Conservation (phyloP, 148 eudicot species). For the Suaeda aralocaspica region DNA sequence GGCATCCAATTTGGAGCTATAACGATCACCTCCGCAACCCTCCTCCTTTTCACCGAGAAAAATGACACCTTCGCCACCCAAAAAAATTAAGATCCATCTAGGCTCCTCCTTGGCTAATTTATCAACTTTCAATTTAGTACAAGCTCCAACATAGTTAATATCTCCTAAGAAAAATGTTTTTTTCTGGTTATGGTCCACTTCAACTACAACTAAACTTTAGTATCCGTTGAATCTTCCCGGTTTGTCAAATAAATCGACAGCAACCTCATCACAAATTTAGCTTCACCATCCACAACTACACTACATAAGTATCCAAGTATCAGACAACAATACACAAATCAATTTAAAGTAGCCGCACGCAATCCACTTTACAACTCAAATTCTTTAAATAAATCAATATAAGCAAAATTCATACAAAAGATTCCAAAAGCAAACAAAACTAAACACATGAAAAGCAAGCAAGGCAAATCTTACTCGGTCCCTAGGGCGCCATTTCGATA, state of each 20-base stretch:
- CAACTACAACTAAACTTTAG: too few species aligned
- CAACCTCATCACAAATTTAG: background rate
- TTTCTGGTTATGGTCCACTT: too few species aligned
- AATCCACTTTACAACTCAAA: background rate
- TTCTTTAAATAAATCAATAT: background rate
- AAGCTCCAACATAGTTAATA: too few species aligned
- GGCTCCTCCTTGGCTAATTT: background rate
- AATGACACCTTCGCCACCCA: too few species aligned
- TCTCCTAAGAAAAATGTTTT: too few species aligned
- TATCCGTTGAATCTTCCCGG: too few species aligned
- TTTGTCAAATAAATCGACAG: background rate
- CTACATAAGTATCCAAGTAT: background rate
- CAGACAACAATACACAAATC: background rate
- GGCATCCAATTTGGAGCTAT: too few species aligned
- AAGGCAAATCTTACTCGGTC: constrained; percentile 52
- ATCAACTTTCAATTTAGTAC: background rate
- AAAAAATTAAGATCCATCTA: background rate
- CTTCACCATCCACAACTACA: background rate
- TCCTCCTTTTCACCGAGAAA: too few species aligned
- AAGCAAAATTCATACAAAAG: too few species aligned
- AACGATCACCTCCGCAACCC: too few species aligned
- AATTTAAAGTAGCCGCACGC: background rate
- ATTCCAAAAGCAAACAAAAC: background rate
- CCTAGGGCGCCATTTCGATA: constrained; percentile 80
- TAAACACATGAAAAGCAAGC: background rate